These are phyloP conservation scores for Entomortierella parvispora DNA, from an alignment of 192 early-diverging fungal genomes.

Conservation along the genomic window DNA sequence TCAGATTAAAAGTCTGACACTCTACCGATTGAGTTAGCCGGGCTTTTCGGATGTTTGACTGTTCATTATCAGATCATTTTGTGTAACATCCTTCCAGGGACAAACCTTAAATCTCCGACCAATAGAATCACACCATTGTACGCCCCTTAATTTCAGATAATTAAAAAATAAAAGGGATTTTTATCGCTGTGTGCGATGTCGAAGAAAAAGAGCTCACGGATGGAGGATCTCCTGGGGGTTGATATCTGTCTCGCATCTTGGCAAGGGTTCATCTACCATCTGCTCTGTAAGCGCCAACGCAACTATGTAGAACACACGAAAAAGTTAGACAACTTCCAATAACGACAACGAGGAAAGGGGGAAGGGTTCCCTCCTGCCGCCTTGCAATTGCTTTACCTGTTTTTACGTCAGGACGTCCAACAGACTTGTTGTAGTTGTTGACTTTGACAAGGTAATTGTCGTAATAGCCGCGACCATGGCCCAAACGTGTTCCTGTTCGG, in stretches of 20 bases:
- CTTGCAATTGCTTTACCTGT: conserved; percentile 50
- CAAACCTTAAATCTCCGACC: not conserved
- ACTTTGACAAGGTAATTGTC: conserved; percentile 61
- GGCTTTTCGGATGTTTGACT: not conserved
- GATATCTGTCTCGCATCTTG: conserved; percentile 46
- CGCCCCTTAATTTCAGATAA: too few species aligned
- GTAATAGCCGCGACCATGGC: conserved; percentile 76
- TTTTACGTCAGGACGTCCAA: conserved; percentile 26
- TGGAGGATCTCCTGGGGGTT: conserved; percentile 39
- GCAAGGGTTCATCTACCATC: conserved; percentile 46
- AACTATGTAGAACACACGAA: conserved; percentile 22
- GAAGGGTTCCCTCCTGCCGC: too few species aligned
- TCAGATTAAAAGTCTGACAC: conserved; percentile 50
- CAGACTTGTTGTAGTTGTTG: conserved; percentile 28
- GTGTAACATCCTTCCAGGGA: not conserved
- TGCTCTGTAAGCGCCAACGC: conserved; percentile 59
- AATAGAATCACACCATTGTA: not conserved
- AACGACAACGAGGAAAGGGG: too few species aligned
- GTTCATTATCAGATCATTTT: too few species aligned
- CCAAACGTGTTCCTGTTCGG: conserved; percentile 61
- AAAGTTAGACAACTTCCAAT: not conserved
- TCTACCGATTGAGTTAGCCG: conserved; percentile 40
- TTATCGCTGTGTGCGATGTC: not conserved
- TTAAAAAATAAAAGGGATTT: not conserved
- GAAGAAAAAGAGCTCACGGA: not conserved